These are phyloP conservation scores for Malus hybrid DNA, from an alignment of 331 rosid species.

Conservation along the genomic window DNA sequence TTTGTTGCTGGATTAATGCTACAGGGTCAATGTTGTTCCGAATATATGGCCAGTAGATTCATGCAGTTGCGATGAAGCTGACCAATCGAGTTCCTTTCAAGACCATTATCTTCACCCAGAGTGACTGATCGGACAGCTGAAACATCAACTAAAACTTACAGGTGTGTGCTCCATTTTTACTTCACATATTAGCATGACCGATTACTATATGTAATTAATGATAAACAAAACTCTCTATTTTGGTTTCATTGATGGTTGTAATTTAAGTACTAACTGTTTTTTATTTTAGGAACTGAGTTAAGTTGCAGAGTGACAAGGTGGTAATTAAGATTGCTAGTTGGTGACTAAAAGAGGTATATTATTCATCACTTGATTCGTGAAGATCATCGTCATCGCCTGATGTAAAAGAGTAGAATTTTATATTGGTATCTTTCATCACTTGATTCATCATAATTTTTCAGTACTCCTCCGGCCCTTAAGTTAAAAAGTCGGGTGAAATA, in stretches of 20 bases:
- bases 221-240: neutral
- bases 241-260: neutral
- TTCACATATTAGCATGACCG: no score
- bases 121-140: neutral
- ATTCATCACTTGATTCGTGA: no score
- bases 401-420: no score
- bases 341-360: no score
- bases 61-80: constrained; percentile 3
- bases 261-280: neutral
- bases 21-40: neutral
- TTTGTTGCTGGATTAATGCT: neutral
- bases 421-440: no score
- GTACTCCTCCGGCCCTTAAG: no score
- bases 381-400: no score
- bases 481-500: no score
- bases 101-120: constrained; percentile 5
- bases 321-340: neutral
- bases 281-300: neutral
- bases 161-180: neutral
- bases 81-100: constrained; percentile 18
- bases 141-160: neutral
- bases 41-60: neutral
- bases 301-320: neutral
- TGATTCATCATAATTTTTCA: no score
- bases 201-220: no score